A percentile compares a stretch with the other conserved stretches of the same genome.
Evolutionary conservation across 2,329 filamentous ascomycete species (phyloP).

Genomic region (Ophiocordyceps camponoti-saundersi): DNA sequence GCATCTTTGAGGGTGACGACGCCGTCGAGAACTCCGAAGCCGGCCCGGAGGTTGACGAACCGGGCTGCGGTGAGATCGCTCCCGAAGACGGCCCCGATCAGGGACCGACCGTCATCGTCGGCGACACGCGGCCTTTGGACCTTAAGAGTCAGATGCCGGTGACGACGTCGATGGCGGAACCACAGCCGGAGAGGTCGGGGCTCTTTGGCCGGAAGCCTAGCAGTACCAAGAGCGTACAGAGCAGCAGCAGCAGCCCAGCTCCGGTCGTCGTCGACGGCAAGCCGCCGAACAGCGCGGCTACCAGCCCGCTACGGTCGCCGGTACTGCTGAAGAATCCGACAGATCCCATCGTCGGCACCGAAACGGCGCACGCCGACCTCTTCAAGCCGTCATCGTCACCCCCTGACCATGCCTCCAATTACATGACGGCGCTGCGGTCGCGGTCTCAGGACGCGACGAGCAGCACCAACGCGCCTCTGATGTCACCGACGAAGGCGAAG

Average conservation of each 20-base stretch:
- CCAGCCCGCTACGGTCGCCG: slow-evolving; percentile 16
- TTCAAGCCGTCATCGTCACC: slow-evolving; percentile 38
- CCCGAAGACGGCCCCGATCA: slow-evolving; percentile 25
- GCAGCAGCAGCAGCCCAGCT: slow-evolving; percentile 11
- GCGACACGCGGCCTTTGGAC: slow-evolving; percentile 29
- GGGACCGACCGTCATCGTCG: slow-evolving; percentile 13
- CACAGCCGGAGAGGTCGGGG: slow-evolving; percentile 16
- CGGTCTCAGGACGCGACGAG: slow-evolving; percentile 38
- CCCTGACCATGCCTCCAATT: slow-evolving; percentile 41
- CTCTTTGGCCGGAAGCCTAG: slow-evolving; percentile 33
- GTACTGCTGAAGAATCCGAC: slow-evolving; percentile 28
- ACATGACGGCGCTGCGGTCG: slow-evolving; percentile 53
- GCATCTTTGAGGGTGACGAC: slow-evolving; percentile 53
- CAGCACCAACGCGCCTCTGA: slow-evolving; percentile 20
- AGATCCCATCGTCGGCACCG: slow-evolving; percentile 49
- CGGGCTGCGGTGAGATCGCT: slow-evolving; percentile 27
- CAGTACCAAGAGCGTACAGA: slow-evolving; percentile 10
- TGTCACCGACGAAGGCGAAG: slow-evolving; percentile 16
- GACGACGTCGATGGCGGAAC: slow-evolving; percentile 24
- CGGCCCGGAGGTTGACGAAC: slow-evolving; percentile 12
- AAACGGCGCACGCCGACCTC: slow-evolving; percentile 48
- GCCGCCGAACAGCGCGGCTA: slow-evolving; percentile 11
- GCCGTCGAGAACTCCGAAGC: slow-evolving; percentile 15
- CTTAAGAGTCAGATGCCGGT: slow-evolving; percentile 35
- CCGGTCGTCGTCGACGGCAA: slow-evolving; percentile 28